Base-by-base conservation (phyloP, 805 yeast species). In the Wickerhamiella azyma region DNA sequence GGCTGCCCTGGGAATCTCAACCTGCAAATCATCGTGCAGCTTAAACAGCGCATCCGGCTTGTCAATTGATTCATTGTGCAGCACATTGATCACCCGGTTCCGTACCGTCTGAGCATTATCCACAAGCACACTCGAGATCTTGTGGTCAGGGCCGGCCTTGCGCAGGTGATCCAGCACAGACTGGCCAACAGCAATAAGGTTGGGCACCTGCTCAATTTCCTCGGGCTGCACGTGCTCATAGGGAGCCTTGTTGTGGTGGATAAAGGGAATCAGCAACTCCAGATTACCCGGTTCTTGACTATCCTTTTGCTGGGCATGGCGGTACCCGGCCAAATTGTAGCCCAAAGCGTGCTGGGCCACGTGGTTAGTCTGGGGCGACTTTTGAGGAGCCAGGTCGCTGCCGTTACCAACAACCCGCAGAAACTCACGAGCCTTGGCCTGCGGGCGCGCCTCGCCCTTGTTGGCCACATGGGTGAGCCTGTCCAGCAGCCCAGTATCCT, bases 391-490 rank as follows among this genome's bases (percentile, higher is more conserved):
- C 6, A 33, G 44, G 9, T 33, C 37, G 17, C 17, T 33, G 14
- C 33, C 33, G 16, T 30, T 30, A 3, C 33, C 33, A 3, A 30
- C n/a, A 7, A 30, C 16, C 17, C 28, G 36, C 14, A 42, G 45
- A 11, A 42, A 36, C 18, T 42, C 45, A 2, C 45, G 45, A 8
- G 45, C 45, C 16, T 36, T 35, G 18, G 40, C 39, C 8, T 38
- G 28, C 16, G 45, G 40, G 17, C 45, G 30, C 2, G 45, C 21
- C 17, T 42, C 45, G 6, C 45, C 45, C 32, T 42, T 42, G 21
- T 42, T 36, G 17, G 45, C 45, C 3, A 36, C 19, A 9, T 16
- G 8, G 17, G 33, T 21, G 9, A 42, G 29, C 18, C 21, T 35
- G 9, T 17, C 28, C 3, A 32, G 29, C 17, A 42, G 40, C 28